Conservation (phyloP, 805 yeast genomes). For the Henningerozyma blattae region DNA sequence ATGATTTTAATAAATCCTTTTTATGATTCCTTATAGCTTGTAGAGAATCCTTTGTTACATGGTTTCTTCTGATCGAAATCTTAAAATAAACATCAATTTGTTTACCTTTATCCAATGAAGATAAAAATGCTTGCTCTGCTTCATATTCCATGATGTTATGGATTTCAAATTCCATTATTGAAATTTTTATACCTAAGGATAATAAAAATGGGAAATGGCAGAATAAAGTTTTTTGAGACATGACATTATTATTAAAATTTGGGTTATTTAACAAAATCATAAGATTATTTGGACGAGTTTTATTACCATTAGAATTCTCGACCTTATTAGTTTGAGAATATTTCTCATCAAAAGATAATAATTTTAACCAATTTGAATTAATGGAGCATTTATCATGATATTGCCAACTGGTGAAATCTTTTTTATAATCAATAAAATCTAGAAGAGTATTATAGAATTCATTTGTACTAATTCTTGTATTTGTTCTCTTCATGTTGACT, state of each 20-base stretch:
- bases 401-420: slow-evolving; percentile 76
- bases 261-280: no score
- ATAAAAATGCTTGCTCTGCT: slow-evolving; percentile 82
- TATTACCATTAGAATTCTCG: background rate
- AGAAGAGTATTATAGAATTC: slow-evolving; percentile 59
- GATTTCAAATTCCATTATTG: slow-evolving; percentile 73
- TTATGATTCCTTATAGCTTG: slow-evolving; percentile 43
- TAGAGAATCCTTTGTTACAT: slow-evolving; percentile 66
- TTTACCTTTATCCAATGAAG: slow-evolving; percentile 50
- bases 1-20: slow-evolving; percentile 55
- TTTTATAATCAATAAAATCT: slow-evolving; percentile 63
- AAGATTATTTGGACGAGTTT: background rate
- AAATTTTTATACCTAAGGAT: slow-evolving; percentile 71
- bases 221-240: slow-evolving; percentile 22
- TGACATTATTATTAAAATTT: background rate
- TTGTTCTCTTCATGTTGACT: slow-evolving; percentile 30
- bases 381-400: no score
- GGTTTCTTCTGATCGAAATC: slow-evolving; percentile 54
- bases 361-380: background rate
- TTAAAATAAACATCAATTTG: slow-evolving; percentile 58
- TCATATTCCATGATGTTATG: slow-evolving; percentile 69
- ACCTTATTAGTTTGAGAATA: background rate
- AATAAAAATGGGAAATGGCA: slow-evolving; percentile 79
- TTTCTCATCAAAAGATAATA: no score
- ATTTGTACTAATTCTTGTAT: slow-evolving; percentile 26